These are phyloP conservation scores for Peziza echinospora DNA, from an alignment of 495 filamentous ascomycete species.

Conservation along the genomic window DNA sequence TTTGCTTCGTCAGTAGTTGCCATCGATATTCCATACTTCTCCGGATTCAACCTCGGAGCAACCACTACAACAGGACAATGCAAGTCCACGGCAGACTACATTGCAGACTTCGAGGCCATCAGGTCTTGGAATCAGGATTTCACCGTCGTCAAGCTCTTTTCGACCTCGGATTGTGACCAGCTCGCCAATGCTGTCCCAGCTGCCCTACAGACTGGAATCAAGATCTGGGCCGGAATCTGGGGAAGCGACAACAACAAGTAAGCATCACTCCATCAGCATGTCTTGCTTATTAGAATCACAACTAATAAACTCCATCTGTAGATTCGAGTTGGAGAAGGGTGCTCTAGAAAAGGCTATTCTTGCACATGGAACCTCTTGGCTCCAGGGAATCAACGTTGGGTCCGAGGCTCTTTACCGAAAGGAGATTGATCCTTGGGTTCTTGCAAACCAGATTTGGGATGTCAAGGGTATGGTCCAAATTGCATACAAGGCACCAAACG, in stretches of 20 bases:
- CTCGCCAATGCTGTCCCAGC: conserved; percentile 25
- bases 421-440: conserved; percentile 5
- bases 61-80: too few species aligned
- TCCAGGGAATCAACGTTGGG: conserved; percentile 75
- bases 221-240: conserved; percentile 22
- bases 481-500: conserved; percentile 6
- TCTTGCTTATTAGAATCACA: too few species aligned
- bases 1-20: too few species aligned
- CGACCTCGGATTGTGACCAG: conserved; percentile 43
- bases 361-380: too few species aligned
- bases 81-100: conserved; percentile 44
- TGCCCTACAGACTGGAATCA: conserved; percentile 33
- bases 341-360: conserved; percentile 46
- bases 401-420: conserved; percentile 73
- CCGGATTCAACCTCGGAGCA: conserved; percentile 73
- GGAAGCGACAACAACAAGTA: too few species aligned
- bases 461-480: conserved; percentile 20
- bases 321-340: conserved; percentile 53
- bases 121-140: conserved; percentile 49
- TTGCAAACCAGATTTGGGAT: conserved; percentile 18
- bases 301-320: too few species aligned
- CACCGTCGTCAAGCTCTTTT: conserved; percentile 45
- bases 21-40: conserved; percentile 28
- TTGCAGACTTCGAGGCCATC: conserved; percentile 48
- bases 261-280: conserved; percentile 39